Conservation (phyloP, 331 rosid genomes). For the Acacia pycnantha region DNA sequence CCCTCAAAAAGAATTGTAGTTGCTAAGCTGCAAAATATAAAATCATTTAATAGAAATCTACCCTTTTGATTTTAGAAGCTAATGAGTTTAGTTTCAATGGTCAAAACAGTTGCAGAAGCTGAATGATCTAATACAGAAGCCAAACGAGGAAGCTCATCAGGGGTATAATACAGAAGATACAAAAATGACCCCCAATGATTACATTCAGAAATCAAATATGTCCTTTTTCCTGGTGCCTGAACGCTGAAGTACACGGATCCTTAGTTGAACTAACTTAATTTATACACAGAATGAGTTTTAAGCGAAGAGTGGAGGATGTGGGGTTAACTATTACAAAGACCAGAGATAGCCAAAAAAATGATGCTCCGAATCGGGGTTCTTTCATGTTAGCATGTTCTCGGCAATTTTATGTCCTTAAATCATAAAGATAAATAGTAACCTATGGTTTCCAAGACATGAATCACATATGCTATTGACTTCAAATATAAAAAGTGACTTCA, state of each 20-base stretch:
- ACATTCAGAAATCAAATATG: slow-evolving; percentile 11
- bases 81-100: too few species aligned
- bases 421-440: neutral
- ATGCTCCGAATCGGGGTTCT: neutral
- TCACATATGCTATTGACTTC: neutral
- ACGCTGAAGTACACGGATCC: neutral
- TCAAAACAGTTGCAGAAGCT: too few species aligned
- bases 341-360: neutral
- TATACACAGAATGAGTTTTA: neutral
- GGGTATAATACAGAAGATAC: too few species aligned
- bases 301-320: too few species aligned
- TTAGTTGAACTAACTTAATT: slow-evolving; percentile 5
- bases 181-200: neutral
- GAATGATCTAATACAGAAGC: too few species aligned
- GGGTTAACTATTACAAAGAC: neutral
- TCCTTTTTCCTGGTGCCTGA: slow-evolving; percentile 10
- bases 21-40: too few species aligned
- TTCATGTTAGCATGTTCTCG: neutral
- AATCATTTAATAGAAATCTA: too few species aligned
- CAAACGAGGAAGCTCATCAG: too few species aligned
- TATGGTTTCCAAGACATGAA: slow-evolving; percentile 6
- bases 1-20: too few species aligned
- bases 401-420: neutral
- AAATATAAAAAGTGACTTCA: neutral
- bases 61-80: too few species aligned